Evolutionary conservation across 75 land plant genomes (phyloP).

Genomic region (Azolla pinnata): DNA sequence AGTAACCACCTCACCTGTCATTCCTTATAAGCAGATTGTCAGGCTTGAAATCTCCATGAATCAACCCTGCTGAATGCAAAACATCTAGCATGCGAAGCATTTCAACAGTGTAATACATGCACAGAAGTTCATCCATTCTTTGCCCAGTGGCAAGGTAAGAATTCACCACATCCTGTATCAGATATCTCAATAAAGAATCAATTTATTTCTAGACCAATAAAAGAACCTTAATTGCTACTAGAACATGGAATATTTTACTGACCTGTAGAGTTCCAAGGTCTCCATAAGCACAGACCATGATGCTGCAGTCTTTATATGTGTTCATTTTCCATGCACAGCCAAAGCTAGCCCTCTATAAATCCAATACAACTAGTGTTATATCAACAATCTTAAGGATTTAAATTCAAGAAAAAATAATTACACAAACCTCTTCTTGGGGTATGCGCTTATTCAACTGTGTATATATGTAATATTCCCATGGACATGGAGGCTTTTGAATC

Average conservation of each 20-base stretch:
- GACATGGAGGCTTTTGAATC: slow-evolving; percentile 87
- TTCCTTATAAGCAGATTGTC: slow-evolving; percentile 94
- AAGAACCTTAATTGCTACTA: background rate
- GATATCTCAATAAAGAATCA: background rate
- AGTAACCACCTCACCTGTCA: slow-evolving; percentile 39
- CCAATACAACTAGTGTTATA: background rate
- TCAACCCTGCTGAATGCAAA: slow-evolving; percentile 64
- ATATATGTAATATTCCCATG: slow-evolving; percentile 98
- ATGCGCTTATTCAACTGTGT: slow-evolving; percentile 73
- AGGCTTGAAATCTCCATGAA: slow-evolving; percentile 97
- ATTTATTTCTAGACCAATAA: background rate
- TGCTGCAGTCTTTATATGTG: slow-evolving; percentile 79
- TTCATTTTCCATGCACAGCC: slow-evolving; percentile 69
- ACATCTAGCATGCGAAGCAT: slow-evolving; percentile 85
- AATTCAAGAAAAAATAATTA: background rate
- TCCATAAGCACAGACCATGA: slow-evolving; percentile 74
- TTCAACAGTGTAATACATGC: slow-evolving; percentile 90
- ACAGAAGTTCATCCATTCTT: slow-evolving; percentile 81
- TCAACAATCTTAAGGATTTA: background rate
- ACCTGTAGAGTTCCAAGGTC: slow-evolving; percentile 94
- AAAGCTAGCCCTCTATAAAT: slow-evolving; percentile 66
- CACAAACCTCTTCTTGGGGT: slow-evolving; percentile 43
- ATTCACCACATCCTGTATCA: slow-evolving; percentile 85
- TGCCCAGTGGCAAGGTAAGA: slow-evolving; percentile 47
- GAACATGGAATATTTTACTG: background rate